phyloP scores from a whole-genome alignment of 768 basidiomycete species.

The Leucogyrophana mollusca region DNA sequence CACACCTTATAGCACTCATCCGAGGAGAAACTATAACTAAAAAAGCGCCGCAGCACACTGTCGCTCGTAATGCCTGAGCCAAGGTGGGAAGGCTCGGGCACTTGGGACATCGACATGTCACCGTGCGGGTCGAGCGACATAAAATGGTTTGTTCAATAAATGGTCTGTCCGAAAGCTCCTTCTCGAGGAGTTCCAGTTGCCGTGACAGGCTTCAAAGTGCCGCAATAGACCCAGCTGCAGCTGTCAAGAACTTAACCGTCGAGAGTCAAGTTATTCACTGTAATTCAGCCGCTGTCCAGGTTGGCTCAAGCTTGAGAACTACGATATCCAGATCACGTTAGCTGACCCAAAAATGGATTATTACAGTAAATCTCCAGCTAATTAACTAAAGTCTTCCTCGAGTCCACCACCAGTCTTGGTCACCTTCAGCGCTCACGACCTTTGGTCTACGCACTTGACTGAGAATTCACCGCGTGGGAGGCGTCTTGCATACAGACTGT shows the following conservation, averaged over 20 bases:
- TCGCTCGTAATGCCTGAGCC: slow-evolving; percentile 14
- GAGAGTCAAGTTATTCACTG: too few relatives aligned
- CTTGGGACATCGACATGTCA: slow-evolving; percentile 18
- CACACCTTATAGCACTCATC: slow-evolving; percentile 63
- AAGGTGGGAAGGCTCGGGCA: slow-evolving; percentile 7
- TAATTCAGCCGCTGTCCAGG: too few relatives aligned
- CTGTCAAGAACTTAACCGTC: too few relatives aligned
- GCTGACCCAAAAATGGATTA: too few relatives aligned
- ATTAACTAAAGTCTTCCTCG: too few relatives aligned
- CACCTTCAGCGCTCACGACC: not conserved
- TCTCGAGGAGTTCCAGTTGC: too few relatives aligned
- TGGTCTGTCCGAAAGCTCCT: too few relatives aligned
- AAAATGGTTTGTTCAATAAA: not conserved
- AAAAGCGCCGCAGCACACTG: slow-evolving; percentile 32
- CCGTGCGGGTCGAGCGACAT: not conserved
- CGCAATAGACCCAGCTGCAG: too few relatives aligned
- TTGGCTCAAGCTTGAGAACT: too few relatives aligned
- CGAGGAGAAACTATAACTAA: slow-evolving; percentile 48
- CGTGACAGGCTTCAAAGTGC: too few relatives aligned
- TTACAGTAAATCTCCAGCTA: too few relatives aligned
- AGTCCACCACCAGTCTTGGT: not conserved
- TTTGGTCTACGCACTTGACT: slow-evolving; percentile 1
- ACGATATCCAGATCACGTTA: too few relatives aligned
- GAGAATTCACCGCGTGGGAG: not conserved
- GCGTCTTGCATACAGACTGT: not conserved